Evolutionary conservation across 306 rosid genomes (phyloP), one percentile per base, ranked within the genome.

Genomic region (Canavalia gladiata): DNA sequence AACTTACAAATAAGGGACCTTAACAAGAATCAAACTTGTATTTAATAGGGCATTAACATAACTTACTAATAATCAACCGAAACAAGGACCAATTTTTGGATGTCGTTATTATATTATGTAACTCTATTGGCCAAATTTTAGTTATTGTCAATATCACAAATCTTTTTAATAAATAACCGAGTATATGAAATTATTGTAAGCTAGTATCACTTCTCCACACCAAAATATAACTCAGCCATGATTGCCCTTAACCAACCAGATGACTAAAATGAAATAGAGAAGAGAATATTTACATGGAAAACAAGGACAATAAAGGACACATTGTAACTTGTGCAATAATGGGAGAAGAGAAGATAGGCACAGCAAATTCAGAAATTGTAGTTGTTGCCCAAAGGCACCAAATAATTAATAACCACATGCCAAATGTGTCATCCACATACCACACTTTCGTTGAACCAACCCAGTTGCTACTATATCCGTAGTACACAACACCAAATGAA

Each of bases 251-350:
- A 18, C 25, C 25, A 18, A 18, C 25, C 25, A 18, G 25, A 12
- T 13, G 39, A 1, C 39, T 18, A 8, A 41, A 4, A 43, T 45
- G 30, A 66, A 67, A 55, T 13, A 71, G 74, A 29, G 8, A 30
- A 57, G 55, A 67, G 4, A 63, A 79, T 79, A 79, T 74, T 68
- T 84, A 80, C 85, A 76, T 69, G 59, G 68, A 75, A 5, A 31
- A 73, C n/a, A n/a, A 55, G 43, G 5, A 50, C 18, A 39, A 30
- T 34, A 5, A 77, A 41, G 28, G 51, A 37, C 47, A 70, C 59
- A 0, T 39, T 30, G 51, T 49, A 29, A 42, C n/a, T 49, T 2
- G 67, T 33, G 56, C 62, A n/a, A 55, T 18, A 65, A 65, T 39
- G 34, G 56, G 3, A 3, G 13, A 67, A n/a, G 46, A 34, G 1